A percentile compares a stretch with the other conserved stretches of the same genome.
These are phyloP conservation scores for Lentinula lateritia DNA, from an alignment of 768 basidiomycete genomes.

Conservation along the genomic window DNA sequence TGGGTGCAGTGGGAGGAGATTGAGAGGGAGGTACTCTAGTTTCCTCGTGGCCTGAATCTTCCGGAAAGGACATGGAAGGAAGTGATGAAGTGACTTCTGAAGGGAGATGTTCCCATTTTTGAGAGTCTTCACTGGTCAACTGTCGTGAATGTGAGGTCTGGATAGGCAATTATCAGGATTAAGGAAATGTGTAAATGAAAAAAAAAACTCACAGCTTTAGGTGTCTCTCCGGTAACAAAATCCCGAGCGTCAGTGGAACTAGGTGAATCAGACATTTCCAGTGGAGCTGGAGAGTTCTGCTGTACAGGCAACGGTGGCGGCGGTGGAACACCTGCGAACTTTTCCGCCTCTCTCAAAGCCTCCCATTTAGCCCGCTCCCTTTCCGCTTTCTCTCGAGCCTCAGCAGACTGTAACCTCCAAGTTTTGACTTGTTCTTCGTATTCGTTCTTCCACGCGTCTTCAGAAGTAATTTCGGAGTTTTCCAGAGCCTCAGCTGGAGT, in stretches of 20 bases:
- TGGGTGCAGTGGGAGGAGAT: constrained; percentile 19
- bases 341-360: constrained; percentile 52
- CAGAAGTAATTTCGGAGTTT: constrained; percentile 11
- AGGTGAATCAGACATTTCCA: constrained; percentile 20
- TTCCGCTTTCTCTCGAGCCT: constrained; percentile 71
- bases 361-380: constrained; percentile 71
- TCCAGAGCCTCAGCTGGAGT: constrained; percentile 8
- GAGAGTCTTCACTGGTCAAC: constrained; percentile 38
- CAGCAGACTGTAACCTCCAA: constrained; percentile 72
- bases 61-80: constrained; percentile 77
- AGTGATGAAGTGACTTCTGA: constrained; percentile 58
- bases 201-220: constrained; percentile 22
- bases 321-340: constrained; percentile 25
- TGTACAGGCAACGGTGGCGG: constrained; percentile 7
- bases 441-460: constrained; percentile 58
- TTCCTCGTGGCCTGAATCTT: constrained; percentile 39
- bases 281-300: constrained; percentile 6
- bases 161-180: constrained; percentile 6
- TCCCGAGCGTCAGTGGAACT: constrained; percentile 35
- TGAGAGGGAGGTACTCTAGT: constrained; percentile 24
- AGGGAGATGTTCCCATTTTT: constrained; percentile 74
- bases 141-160: constrained; percentile 26
- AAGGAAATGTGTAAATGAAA: neutral
- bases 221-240: constrained; percentile 32
- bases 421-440: constrained; percentile 63